Evolutionary conservation across 495 filamentous ascomycete species (phyloP).

Genomic region (Massariosphaeria phaeospora): DNA sequence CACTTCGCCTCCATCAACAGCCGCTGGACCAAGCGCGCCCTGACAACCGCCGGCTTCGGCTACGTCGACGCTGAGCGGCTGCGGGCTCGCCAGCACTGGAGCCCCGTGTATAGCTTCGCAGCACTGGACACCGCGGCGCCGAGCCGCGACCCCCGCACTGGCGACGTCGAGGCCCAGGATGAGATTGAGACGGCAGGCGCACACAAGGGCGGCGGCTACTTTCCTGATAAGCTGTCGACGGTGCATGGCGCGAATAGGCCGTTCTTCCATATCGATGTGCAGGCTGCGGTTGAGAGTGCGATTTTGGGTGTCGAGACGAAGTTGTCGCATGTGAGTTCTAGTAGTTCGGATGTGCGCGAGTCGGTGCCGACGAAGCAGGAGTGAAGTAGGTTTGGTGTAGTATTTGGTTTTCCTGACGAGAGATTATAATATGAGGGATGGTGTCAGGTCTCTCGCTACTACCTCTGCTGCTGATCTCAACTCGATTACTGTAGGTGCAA

Average conservation of each 20-base stretch:
- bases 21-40: slow-evolving; percentile 93
- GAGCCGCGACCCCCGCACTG: slow-evolving; percentile 21
- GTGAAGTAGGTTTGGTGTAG: too few species aligned
- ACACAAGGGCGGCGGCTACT: neutral
- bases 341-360: too few species aligned
- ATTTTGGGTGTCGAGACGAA: slow-evolving; percentile 65
- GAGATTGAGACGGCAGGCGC: slow-evolving; percentile 7
- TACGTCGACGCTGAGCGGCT: slow-evolving; percentile 60
- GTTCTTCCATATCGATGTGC: slow-evolving; percentile 91
- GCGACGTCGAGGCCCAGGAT: slow-evolving; percentile 30
- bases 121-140: slow-evolving; percentile 53
- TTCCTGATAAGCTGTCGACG: slow-evolving; percentile 50
- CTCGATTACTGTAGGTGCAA: too few species aligned
- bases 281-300: slow-evolving; percentile 83
- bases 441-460: too few species aligned
- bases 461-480: too few species aligned
- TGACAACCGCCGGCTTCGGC: slow-evolving; percentile 89
- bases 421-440: too few species aligned
- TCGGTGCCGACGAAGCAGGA: too few species aligned
- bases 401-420: too few species aligned
- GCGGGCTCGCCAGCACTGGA: slow-evolving; percentile 56
- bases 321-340: neutral
- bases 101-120: slow-evolving; percentile 89
- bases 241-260: slow-evolving; percentile 82
- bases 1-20: slow-evolving; percentile 94